These are phyloP conservation scores for Penicillium daleae DNA, from an alignment of 495 filamentous ascomycete species.

Conservation along the genomic window DNA sequence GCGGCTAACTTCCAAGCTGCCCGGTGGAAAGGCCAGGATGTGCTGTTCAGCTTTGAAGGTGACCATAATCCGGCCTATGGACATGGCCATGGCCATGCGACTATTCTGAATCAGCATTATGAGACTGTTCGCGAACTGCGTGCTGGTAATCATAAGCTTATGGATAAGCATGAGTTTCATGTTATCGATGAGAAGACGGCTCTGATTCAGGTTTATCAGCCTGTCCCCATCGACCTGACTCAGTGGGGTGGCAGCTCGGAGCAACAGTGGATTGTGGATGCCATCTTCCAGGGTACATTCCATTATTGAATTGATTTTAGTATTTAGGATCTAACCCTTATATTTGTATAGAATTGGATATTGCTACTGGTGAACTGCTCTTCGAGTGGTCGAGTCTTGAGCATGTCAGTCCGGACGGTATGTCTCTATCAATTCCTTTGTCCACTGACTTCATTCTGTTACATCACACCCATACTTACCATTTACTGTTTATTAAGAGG, in stretches of 20 bases:
- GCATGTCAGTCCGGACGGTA: slow-evolving; percentile 49
- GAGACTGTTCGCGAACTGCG: slow-evolving; percentile 57
- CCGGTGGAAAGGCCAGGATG: slow-evolving; percentile 54
- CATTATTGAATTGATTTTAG: neutral
- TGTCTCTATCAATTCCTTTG: neutral
- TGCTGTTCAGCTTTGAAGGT: slow-evolving; percentile 58
- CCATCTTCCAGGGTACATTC: slow-evolving; percentile 44
- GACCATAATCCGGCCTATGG: slow-evolving; percentile 58
- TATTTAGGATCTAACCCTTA: neutral
- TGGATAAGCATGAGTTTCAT: slow-evolving; percentile 59
- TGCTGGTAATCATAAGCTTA: slow-evolving; percentile 55
- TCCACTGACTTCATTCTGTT: neutral
- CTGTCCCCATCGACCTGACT: slow-evolving; percentile 38
- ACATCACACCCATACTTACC: neutral
- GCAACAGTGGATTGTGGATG: slow-evolving; percentile 50
- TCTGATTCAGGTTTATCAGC: slow-evolving; percentile 47
- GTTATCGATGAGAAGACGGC: slow-evolving; percentile 47
- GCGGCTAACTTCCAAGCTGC: slow-evolving; percentile 50
- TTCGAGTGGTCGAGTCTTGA: slow-evolving; percentile 49
- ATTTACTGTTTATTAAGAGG: slow-evolving; percentile 34
- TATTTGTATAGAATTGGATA: slow-evolving; percentile 36
- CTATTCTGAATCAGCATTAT: slow-evolving; percentile 55
- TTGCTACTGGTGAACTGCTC: slow-evolving; percentile 42
- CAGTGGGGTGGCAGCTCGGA: slow-evolving; percentile 40
- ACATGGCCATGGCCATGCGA: slow-evolving; percentile 56